Evolutionary conservation across 495 filamentous ascomycete species (phyloP).

Genomic region (Penicillium steckii): DNA sequence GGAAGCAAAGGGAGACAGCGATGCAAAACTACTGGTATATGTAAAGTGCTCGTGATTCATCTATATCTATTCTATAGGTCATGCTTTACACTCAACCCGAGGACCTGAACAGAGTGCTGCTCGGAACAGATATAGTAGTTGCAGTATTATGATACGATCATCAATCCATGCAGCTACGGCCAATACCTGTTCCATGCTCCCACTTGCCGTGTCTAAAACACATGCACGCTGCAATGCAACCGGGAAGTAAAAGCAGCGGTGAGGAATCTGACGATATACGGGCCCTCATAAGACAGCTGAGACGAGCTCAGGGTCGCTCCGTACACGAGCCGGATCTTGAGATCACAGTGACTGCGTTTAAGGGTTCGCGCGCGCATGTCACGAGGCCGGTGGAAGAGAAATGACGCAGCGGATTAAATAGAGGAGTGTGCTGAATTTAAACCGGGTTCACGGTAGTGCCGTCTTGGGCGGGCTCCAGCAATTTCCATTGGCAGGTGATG

Average conservation of each 20-base stretch:
- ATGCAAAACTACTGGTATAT: not conserved
- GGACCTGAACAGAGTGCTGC: too few relatives aligned
- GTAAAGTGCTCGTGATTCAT: constrained; percentile 25
- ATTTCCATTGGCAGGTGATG: constrained; percentile 80
- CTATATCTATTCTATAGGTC: constrained; percentile 15
- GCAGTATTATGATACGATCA: too few relatives aligned
- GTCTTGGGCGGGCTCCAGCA: constrained; percentile 83
- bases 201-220: constrained; percentile 1
- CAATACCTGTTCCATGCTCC: not conserved
- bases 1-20: not conserved
- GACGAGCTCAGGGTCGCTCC: not conserved
- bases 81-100: too few relatives aligned
- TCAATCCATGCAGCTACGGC: not conserved
- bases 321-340: not conserved
- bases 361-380: not conserved
- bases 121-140: too few relatives aligned
- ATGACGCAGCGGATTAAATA: not conserved
- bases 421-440: constrained; percentile 16
- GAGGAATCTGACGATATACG: constrained; percentile 6
- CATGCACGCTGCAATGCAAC: constrained; percentile 11
- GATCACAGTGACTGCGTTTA: not conserved
- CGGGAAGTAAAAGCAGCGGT: constrained; percentile 17
- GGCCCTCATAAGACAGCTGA: not conserved
- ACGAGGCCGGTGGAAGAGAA: not conserved
- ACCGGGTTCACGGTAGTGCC: constrained; percentile 62